A percentile compares a stretch with the other conserved stretches of the same genome.
Conservation (phyloP, 2,329 filamentous ascomycete species). For the Colletotrichum scovillei region DNA sequence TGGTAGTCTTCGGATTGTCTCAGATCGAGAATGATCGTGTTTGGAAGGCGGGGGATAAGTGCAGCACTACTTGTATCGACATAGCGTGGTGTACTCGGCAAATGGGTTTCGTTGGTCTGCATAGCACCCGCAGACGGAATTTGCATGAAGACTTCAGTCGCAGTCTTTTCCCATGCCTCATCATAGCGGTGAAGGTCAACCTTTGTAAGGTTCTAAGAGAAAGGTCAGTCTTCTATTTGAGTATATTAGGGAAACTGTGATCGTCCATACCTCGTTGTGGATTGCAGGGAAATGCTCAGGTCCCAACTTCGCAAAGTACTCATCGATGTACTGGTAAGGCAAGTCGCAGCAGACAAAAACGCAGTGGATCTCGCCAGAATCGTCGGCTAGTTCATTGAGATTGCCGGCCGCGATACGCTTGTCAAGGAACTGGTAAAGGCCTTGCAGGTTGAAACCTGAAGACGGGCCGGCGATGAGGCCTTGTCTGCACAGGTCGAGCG, state of each 20-base stretch:
- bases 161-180: constrained; percentile 62
- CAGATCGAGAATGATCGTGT: constrained; percentile 56
- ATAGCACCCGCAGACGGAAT: not conserved
- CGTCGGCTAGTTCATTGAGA: constrained; percentile 55
- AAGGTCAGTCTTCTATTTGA: not conserved
- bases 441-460: constrained; percentile 68
- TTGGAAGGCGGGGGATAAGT: constrained; percentile 34
- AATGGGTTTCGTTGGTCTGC: not conserved
- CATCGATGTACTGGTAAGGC: constrained; percentile 71
- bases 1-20: constrained; percentile 54
- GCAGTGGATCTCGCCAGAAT: constrained; percentile 59
- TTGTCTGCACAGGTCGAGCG: constrained; percentile 64
- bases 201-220: constrained; percentile 52
- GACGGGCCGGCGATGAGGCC: constrained; percentile 71
- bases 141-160: constrained; percentile 48
- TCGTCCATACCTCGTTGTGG: constrained; percentile 48
- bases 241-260: rapidly evolving
- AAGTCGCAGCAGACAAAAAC: constrained; percentile 73
- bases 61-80: constrained; percentile 12
- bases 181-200: constrained; percentile 67
- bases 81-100: constrained; percentile 22
- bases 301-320: constrained; percentile 69
- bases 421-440: constrained; percentile 61
- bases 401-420: constrained; percentile 58
- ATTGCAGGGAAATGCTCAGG: constrained; percentile 61